These are phyloP conservation scores for Psilocybe mexicana DNA, from an alignment of 1,284 basidiomycete species.

Conservation along the genomic window DNA sequence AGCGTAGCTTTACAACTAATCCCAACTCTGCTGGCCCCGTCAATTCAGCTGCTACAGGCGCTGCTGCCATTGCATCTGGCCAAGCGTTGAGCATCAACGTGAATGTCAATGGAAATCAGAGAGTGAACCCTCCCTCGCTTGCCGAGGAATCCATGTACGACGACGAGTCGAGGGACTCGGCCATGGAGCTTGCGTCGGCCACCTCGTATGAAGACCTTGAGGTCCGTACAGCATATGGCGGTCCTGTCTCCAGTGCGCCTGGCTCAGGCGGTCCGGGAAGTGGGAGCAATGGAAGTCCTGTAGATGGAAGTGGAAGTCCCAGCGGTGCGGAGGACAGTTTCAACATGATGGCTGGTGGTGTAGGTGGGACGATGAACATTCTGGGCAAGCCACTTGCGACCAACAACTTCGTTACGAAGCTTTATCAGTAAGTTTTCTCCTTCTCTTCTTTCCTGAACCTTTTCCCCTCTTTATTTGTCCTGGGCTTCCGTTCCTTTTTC, in stretches of 20 bases:
- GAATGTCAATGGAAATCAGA: constrained; percentile 14
- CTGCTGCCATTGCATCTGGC: constrained; percentile 14
- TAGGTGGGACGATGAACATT: constrained; percentile 47
- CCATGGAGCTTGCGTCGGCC: constrained; percentile 34
- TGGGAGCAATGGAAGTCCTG: constrained; percentile 46
- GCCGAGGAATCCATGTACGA: constrained; percentile 41
- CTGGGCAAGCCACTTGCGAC: constrained; percentile 68
- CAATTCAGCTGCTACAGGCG: constrained; percentile 27
- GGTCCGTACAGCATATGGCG: constrained; percentile 37
- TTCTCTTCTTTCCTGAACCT: constrained; percentile 12
- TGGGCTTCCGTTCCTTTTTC: neutral
- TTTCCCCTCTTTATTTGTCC: constrained; percentile 5
- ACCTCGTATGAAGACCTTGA: constrained; percentile 47
- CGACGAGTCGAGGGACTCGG: constrained; percentile 35
- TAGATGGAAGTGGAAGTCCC: constrained; percentile 54
- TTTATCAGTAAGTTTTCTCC: constrained; percentile 66
- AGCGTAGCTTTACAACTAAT: constrained; percentile 57
- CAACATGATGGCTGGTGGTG: constrained; percentile 23
- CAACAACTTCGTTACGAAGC: constrained; percentile 82
- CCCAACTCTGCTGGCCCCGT: constrained; percentile 14
- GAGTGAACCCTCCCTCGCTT: constrained; percentile 29
- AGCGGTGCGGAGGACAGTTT: constrained; percentile 42
- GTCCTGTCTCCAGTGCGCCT: constrained; percentile 16
- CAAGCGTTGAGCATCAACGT: constrained; percentile 19
- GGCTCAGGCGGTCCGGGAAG: constrained; percentile 27